Conservation (phyloP, 352 stramenopile species). For the Phytopythium litorale region DNA sequence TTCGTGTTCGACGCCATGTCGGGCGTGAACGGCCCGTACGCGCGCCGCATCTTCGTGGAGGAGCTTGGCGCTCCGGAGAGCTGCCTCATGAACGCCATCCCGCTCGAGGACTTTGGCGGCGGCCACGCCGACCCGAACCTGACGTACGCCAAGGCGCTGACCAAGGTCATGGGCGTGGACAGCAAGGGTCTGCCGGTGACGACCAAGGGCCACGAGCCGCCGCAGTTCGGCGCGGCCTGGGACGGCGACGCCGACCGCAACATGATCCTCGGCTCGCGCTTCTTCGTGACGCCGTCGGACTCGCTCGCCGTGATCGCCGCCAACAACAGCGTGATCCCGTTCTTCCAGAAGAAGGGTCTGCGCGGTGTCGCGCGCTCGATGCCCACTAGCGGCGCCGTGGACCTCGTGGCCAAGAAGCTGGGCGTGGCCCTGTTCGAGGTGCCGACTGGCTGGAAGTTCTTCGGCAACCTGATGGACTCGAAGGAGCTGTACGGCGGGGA, state of each 20-base stretch:
- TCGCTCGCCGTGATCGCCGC: conserved; percentile 98
- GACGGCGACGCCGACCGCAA: conserved; percentile 99
- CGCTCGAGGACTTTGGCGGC: conserved; percentile 97
- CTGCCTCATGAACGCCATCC: conserved; percentile 90
- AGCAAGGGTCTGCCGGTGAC: conserved; percentile 67
- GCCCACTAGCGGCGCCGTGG: conserved; percentile 96
- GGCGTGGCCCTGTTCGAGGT: conserved; percentile 96
- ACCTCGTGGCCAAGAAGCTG: conserved; percentile 95
- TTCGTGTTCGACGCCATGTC: conserved; percentile 98
- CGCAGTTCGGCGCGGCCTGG: conserved; percentile 93
- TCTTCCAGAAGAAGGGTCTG: conserved; percentile 93
- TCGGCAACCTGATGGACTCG: conserved; percentile 99
- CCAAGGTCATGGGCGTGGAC: conserved; percentile 95
- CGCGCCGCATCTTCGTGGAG: conserved; percentile 94
- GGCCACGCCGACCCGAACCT: conserved; percentile 99
- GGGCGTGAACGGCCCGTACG: conserved; percentile 97
- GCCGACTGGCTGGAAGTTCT: conserved; percentile 99
- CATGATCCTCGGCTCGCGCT: conserved; percentile 97
- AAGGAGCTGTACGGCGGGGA: conserved; percentile 94
- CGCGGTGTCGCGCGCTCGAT: conserved; percentile 97
- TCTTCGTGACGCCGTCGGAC: conserved; percentile 99
- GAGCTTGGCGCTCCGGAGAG: conserved; percentile 88
- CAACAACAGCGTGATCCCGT: conserved; percentile 96
- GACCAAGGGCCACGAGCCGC: conserved; percentile 71
- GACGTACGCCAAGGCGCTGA: conserved; percentile 96